Evolutionary conservation across 305 asterid species (phyloP).

Genomic region (Solanum hybrid): DNA sequence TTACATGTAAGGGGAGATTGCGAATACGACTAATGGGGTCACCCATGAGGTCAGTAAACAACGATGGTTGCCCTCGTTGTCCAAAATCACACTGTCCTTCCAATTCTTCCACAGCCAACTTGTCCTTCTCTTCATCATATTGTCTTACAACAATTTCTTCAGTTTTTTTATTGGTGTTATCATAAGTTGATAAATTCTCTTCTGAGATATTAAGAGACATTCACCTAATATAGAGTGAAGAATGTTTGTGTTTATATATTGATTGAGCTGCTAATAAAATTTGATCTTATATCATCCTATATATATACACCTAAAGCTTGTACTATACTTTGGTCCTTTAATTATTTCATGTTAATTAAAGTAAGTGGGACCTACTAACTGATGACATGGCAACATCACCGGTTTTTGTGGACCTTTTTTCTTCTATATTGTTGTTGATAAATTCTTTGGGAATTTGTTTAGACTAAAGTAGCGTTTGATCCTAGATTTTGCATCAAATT

Average conservation of each 20-base stretch:
- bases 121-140: constrained; percentile 42
- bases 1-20: constrained; percentile 41
- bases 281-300: constrained; percentile 25
- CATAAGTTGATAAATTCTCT: constrained; percentile 5
- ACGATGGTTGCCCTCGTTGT: constrained; percentile 49
- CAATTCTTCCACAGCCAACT: constrained; percentile 67
- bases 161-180: neutral
- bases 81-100: constrained; percentile 68
- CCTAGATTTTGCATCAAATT: neutral
- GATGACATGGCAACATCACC: constrained; percentile 29
- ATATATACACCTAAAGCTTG: constrained; percentile 27
- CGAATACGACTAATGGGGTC: constrained; percentile 78
- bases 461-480: neutral
- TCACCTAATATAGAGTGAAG: neutral
- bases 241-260: neutral
- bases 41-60: constrained; percentile 73
- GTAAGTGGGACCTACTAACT: constrained; percentile 4
- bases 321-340: neutral
- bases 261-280: constrained; percentile 1
- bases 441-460: neutral
- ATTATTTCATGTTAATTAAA: neutral
- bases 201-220: constrained; percentile 46
- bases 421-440: neutral
- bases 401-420: neutral
- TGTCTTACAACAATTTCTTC: constrained; percentile 39